A percentile compares a stretch with the other conserved stretches of the same genome.
These are phyloP conservation scores for Gossypium australe DNA, from an alignment of 345 rosid genomes.

Conservation along the genomic window DNA sequence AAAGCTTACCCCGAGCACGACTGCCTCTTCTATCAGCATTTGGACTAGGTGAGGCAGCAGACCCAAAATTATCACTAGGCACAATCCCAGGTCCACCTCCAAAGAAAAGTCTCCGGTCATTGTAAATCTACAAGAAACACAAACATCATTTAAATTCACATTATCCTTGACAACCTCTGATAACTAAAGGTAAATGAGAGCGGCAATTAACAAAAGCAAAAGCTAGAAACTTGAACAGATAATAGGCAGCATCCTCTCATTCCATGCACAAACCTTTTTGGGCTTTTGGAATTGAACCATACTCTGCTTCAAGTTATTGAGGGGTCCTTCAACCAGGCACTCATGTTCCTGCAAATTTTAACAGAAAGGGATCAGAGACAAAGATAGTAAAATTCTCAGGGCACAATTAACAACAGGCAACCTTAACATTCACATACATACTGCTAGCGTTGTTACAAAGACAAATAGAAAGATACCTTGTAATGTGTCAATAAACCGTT, in stretches of 20 bases:
- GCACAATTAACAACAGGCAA: not conserved
- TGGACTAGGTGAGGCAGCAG: slow-evolving; percentile 43
- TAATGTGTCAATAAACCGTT: slow-evolving; percentile 92
- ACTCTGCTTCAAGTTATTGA: slow-evolving; percentile 96
- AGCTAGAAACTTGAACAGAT: not conserved
- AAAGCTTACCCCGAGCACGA: slow-evolving; percentile 65
- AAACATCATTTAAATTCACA: slow-evolving; percentile 10
- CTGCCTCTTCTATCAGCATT: slow-evolving; percentile 80
- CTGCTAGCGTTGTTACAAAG: not conserved
- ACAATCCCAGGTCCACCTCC: slow-evolving; percentile 86
- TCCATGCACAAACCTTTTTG: slow-evolving; percentile 57
- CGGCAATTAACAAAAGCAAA: not conserved
- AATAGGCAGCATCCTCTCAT: not conserved
- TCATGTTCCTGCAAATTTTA: slow-evolving; percentile 66
- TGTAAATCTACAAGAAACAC: slow-evolving; percentile 61
- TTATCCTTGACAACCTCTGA: not conserved
- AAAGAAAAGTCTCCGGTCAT: slow-evolving; percentile 79
- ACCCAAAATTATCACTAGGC: slow-evolving; percentile 65
- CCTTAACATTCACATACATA: not conserved
- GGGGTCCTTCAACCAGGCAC: slow-evolving; percentile 98
- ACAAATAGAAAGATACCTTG: slow-evolving; percentile 46
- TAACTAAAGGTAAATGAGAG: not conserved
- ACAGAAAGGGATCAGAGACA: not conserved
- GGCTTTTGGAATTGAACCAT: slow-evolving; percentile 99
- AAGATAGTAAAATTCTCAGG: not conserved